These are phyloP conservation scores for Peronosclerospora sorghi DNA, from an alignment of 352 stramenopile species.

Conservation along the genomic window DNA sequence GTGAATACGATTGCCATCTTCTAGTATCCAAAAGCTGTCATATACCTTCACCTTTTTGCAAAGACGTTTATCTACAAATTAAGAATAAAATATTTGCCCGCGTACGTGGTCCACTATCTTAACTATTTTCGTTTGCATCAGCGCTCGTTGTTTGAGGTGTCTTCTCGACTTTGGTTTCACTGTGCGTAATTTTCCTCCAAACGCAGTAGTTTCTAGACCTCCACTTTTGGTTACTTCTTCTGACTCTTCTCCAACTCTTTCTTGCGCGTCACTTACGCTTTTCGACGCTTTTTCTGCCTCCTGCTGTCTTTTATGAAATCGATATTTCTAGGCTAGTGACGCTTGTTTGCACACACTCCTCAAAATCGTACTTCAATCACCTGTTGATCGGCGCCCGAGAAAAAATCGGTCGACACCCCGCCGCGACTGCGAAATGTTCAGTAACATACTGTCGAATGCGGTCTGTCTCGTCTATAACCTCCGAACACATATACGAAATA, in stretches of 20 bases:
- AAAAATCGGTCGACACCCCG: constrained; percentile 95
- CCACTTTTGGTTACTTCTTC: constrained; percentile 18
- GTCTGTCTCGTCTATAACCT: constrained; percentile 68
- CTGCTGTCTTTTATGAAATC: constrained; percentile 61
- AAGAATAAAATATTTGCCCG: too few relatives aligned
- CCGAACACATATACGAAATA: too few relatives aligned
- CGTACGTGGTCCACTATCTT: constrained; percentile 52
- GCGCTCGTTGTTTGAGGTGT: constrained; percentile 10
- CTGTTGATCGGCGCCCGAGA: too few relatives aligned
- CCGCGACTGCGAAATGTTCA: constrained; percentile 95
- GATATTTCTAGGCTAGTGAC: constrained; percentile 69
- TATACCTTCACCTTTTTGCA: constrained; percentile 95
- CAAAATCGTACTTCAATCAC: constrained; percentile 80
- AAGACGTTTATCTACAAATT: constrained; percentile 89
- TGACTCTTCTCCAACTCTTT: constrained; percentile 44
- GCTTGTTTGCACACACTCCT: constrained; percentile 89
- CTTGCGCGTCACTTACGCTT: too few relatives aligned
- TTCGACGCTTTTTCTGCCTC: constrained; percentile 58
- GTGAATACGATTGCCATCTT: constrained; percentile 80
- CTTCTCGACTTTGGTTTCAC: constrained; percentile 31
- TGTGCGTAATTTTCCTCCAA: constrained; percentile 78
- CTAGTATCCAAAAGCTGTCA: constrained; percentile 99
- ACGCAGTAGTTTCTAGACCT: constrained; percentile 26
- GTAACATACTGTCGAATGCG: constrained; percentile 92
- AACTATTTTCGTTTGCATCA: constrained; percentile 26